Conservation (phyloP, 2,329 filamentous ascomycete species). For the Epichloe glyceriae region DNA sequence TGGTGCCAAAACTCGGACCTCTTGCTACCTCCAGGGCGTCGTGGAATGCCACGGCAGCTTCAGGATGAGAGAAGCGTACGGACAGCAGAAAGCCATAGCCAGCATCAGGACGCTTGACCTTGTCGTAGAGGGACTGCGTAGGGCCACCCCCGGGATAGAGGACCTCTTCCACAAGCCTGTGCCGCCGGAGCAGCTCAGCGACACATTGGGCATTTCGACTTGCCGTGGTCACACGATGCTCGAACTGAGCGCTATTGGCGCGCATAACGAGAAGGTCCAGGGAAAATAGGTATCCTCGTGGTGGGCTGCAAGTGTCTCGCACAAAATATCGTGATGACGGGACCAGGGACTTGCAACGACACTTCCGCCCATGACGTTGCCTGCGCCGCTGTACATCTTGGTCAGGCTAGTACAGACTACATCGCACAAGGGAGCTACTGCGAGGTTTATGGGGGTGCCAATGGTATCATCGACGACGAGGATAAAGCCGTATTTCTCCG, state of each 20-base stretch:
- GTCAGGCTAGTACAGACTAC: conserved; percentile 33
- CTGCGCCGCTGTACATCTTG: conserved; percentile 38
- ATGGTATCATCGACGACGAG: conserved; percentile 28
- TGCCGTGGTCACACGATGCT: neutral
- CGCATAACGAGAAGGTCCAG: neutral
- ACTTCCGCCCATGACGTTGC: conserved; percentile 32
- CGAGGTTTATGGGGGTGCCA: conserved; percentile 26
- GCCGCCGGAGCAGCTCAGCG: conserved; percentile 23
- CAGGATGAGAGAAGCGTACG: conserved; percentile 27
- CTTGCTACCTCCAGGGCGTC: conserved; percentile 29
- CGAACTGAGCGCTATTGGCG: neutral
- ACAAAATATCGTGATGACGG: neutral
- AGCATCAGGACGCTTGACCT: conserved; percentile 17
- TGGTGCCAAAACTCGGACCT: conserved; percentile 35
- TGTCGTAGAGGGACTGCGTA: conserved; percentile 22
- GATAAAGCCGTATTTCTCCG: conserved; percentile 23
- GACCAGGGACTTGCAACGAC: neutral
- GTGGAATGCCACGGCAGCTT: conserved; percentile 27
- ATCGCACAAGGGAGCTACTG: conserved; percentile 30
- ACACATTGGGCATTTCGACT: neutral
- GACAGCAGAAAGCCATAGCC: conserved; percentile 37
- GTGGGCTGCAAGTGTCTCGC: neutral
- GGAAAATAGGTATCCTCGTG: conserved; percentile 11
- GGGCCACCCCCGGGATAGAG: conserved; percentile 25
- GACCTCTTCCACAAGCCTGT: conserved; percentile 17